Evolutionary conservation across 164 flowering plant genomes (phyloP), one percentile per base, ranked within the genome.

Genomic region (Cinnamomum chago): DNA sequence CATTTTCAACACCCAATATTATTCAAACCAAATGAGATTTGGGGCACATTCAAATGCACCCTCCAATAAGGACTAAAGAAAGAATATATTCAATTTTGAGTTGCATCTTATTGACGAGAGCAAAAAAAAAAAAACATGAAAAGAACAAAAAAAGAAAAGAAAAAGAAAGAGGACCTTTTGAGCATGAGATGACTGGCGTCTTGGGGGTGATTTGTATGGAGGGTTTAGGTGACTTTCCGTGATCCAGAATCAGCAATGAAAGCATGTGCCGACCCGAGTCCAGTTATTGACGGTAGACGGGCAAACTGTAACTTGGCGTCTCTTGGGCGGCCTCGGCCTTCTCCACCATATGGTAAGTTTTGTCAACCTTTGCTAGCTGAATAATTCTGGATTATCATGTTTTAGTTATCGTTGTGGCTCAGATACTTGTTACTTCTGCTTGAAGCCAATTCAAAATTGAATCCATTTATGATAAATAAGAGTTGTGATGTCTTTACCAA

Each of bases 281-380:
- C 97, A 18, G 71, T 88, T 73, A 93, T 93, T 74, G 95, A 93
- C 79, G 98, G 98, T 20, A 83, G 97, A 58, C 82, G 95, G 66
- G 93, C 97, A 1, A 91, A 93, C 77, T 93, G 97, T 81, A 93
- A 93, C 84, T 83, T 93, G 84, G 98, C 98, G 73, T 91, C 98
- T 28, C 88, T 92, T 65, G 97, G 98, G 22, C 86, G 97, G 51
- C 95, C 92, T 30, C 87, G 88, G 11, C 97, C 92, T 22, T 76
- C 88, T 47, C 62, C 86, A 35, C 81, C 87, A 33, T 84, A 81
- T 64, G 67, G 67, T 64, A 64, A 33, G 28, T 22, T 23, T 64
- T 25, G 14, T 12, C 28, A 1, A 64, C 15, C 28, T 33, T 64
- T 64, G 28, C 67, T 13, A 24, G 24, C 24, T 64, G 60, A 15